A percentile compares a stretch with the other conserved stretches of the same genome.
Evolutionary conservation across 108 stramenopile species (phyloP).

Genomic region (Cyclotella atomus): DNA sequence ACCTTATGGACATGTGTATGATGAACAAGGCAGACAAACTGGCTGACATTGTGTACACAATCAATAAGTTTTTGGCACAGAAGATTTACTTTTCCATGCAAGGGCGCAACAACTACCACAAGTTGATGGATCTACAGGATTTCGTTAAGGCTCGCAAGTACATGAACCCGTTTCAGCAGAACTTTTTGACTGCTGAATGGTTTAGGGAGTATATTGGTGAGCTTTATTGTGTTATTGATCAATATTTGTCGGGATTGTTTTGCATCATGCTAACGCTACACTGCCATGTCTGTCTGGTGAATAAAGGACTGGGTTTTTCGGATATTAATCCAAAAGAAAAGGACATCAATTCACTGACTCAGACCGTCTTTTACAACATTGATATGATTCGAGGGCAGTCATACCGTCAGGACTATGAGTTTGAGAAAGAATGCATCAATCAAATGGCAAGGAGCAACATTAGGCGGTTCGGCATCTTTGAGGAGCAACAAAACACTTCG

Average conservation of each 20-base stretch:
- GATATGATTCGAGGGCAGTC: conserved; percentile 47
- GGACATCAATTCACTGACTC: conserved; percentile 57
- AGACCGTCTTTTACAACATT: conserved; percentile 56
- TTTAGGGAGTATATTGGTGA: conserved; percentile 47
- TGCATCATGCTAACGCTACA: background rate
- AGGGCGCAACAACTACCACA: conserved; percentile 49
- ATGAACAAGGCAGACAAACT: conserved; percentile 36
- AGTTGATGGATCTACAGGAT: conserved; percentile 37
- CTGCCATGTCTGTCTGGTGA: too few species aligned
- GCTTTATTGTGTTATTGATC: background rate
- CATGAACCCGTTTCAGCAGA: conserved; percentile 36
- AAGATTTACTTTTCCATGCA: conserved; percentile 53
- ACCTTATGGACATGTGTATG: conserved; percentile 55
- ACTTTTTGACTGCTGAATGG: conserved; percentile 48
- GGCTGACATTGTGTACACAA: conserved; percentile 33
- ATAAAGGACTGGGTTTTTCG: conserved; percentile 44
- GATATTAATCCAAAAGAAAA: conserved; percentile 60
- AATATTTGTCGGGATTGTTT: background rate
- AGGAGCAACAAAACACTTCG: conserved; percentile 22
- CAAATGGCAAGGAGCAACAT: conserved; percentile 57
- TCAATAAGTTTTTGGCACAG: conserved; percentile 41
- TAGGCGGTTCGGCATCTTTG: conserved; percentile 39
- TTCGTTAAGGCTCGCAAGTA: conserved; percentile 42
- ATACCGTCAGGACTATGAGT: conserved; percentile 55
- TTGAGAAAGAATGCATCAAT: conserved; percentile 63